Evolutionary conservation across 164 flowering plant genomes (phyloP), one percentile per base, ranked within the genome.

Genomic region (Berberis vulgaris): DNA sequence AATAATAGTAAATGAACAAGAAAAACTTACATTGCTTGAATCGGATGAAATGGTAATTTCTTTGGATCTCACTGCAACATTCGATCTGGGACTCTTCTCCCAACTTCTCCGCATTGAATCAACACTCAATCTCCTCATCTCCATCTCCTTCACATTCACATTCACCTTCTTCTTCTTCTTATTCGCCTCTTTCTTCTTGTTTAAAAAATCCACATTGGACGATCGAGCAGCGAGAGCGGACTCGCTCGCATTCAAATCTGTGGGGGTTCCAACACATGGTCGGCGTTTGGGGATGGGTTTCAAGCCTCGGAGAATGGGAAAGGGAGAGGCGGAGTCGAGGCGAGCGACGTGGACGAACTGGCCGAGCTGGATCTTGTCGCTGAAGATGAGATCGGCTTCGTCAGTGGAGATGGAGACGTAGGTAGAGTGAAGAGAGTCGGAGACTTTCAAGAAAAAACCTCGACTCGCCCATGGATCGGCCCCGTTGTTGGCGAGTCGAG

Each of bases 391-490:
- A 50, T 85, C 87, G 3, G 67, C 57, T 13, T 85, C 82, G 39
- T 82, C 73, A 49, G 77, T 78, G 1, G 83, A 62, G 40, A 85
- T 61, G 26, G 86, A 73, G 1, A 79, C 88, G 62, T 84, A 87
- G 11, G 88, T 75, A 2, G 85, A 76, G 45, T 87, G 88, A 10
- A 72, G 41, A 2, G 88, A 87, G 61, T 87, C 94, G 5, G 88
- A 87, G 2, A 87, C 76, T 69, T 85, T 81, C 39, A 87, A 43
- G 72, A 68, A 84, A 68, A 81, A 87, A 0, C 87, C 90, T 52
- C 75, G 68, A 70, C 71, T 80, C 12, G 53, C 75, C 69, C 71
- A 78, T 1, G 75, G 78, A 59, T 80, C 82, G 8, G 54, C 67
- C 81, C 1, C 46, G 72, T 4, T 7, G 41, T 58, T 75, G 49